These are phyloP conservation scores for Raphanus hybrid DNA, from an alignment of 441 rosid genomes.

Conservation along the genomic window DNA sequence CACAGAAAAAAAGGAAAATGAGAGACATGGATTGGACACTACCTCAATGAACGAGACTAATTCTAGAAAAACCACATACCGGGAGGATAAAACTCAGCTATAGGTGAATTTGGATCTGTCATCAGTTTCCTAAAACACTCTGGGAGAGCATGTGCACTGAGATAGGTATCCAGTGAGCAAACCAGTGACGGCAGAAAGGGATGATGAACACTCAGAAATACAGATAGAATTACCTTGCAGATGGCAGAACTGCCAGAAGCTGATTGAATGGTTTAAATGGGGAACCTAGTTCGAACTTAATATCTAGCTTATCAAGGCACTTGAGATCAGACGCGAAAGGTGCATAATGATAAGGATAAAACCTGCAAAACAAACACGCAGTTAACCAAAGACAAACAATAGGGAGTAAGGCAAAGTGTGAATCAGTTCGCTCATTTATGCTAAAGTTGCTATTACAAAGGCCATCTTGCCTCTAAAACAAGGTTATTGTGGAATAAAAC, in stretches of 20 bases:
- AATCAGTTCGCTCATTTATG: conserved; percentile 4
- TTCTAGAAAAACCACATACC: conserved; percentile 52
- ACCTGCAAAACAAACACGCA: conserved; percentile 45
- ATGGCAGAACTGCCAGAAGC: conserved; percentile 92
- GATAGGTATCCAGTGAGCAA: conserved; percentile 41
- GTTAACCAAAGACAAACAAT: conserved; percentile 8
- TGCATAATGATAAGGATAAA: conserved; percentile 70
- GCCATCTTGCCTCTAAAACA: conserved; percentile 14
- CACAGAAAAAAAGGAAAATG: conserved; percentile 23
- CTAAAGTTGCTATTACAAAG: conserved; percentile 20
- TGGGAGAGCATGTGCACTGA: conserved; percentile 97
- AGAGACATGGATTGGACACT: conserved; percentile 28
- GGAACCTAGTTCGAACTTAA: conserved; percentile 72
- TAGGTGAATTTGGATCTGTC: conserved; percentile 89
- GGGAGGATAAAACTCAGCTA: conserved; percentile 83
- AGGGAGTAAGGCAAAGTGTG: conserved; percentile 5
- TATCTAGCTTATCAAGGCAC: conserved; percentile 69
- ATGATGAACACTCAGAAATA: conserved; percentile 13
- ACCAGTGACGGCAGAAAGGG: conserved; percentile 12
- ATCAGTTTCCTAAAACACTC: conserved; percentile 77
- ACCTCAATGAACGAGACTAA: conserved; percentile 13
- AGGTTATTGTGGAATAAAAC: neutral
- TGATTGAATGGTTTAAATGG: conserved; percentile 96
- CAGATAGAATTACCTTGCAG: conserved; percentile 70
- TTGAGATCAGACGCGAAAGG: conserved; percentile 67